Conservation (phyloP, 2,329 filamentous ascomycete species). For the Ascochyta lentis region DNA sequence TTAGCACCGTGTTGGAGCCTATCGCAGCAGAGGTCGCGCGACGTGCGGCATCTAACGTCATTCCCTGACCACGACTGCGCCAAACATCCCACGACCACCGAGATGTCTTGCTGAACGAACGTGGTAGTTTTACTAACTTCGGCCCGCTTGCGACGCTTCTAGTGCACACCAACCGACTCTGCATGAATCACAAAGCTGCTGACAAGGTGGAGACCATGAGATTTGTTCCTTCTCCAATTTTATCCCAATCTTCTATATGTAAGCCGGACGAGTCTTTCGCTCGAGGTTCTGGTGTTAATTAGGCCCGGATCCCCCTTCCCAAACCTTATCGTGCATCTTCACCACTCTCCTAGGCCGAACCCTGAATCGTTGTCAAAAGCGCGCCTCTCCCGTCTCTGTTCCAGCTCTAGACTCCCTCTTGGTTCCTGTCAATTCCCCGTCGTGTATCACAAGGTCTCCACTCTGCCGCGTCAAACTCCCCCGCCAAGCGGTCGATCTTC, state of each 20-base stretch:
- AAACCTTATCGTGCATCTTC: slow-evolving; percentile 14
- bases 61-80: slow-evolving; percentile 23
- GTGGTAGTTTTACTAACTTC: slow-evolving; percentile 30
- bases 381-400: slow-evolving; percentile 16
- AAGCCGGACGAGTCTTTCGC: slow-evolving; percentile 19
- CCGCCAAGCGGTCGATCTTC: slow-evolving; percentile 30
- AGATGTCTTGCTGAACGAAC: slow-evolving; percentile 29
- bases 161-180: slow-evolving; percentile 20
- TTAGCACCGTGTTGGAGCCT: slow-evolving; percentile 16
- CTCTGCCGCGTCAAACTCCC: slow-evolving; percentile 39
- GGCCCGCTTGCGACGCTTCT: slow-evolving; percentile 28
- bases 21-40: slow-evolving; percentile 17
- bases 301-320: slow-evolving; percentile 27
- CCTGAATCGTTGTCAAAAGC: slow-evolving; percentile 16
- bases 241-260: slow-evolving; percentile 25
- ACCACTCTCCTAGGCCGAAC: slow-evolving; percentile 9
- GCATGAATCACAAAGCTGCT: slow-evolving; percentile 19
- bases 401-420: slow-evolving; percentile 12
- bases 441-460: slow-evolving; percentile 33
- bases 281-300: slow-evolving; percentile 17
- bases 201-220: slow-evolving; percentile 25
- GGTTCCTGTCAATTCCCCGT: slow-evolving; percentile 17
- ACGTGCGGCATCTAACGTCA: slow-evolving; percentile 25
- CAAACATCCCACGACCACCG: slow-evolving; percentile 35
- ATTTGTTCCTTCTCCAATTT: slow-evolving; percentile 23